A percentile compares a stretch with the other conserved stretches of the same genome.
Evolutionary conservation across 2,329 filamentous ascomycete genomes (phyloP).

Genomic region (Colletotrichum lini): DNA sequence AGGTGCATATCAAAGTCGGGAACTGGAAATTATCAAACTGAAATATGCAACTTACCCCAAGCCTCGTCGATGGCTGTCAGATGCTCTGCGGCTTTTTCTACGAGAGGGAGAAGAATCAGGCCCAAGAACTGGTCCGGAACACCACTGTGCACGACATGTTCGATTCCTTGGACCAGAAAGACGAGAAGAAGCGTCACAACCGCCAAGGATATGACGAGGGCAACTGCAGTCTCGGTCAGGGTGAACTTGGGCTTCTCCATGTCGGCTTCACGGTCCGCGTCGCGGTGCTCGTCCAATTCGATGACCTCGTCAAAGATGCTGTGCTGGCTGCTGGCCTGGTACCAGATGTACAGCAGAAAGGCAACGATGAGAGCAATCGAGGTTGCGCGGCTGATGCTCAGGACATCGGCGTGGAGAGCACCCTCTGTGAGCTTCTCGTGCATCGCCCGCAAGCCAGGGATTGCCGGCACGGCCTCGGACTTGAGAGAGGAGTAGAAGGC

Average conservation of each 20-base stretch:
- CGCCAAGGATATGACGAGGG: constrained; percentile 68
- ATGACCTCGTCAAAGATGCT: constrained; percentile 73
- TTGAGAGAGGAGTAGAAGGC: constrained; percentile 55
- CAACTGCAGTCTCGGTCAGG: constrained; percentile 74
- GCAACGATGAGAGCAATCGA: constrained; percentile 73
- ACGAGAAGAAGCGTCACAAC: constrained; percentile 76
- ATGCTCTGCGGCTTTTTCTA: constrained; percentile 81
- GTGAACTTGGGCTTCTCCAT: constrained; percentile 74
- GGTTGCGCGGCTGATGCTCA: constrained; percentile 74
- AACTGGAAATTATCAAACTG: neutral
- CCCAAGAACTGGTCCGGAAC: constrained; percentile 56
- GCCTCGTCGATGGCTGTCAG: constrained; percentile 80
- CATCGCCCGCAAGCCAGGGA: constrained; percentile 42
- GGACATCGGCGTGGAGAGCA: constrained; percentile 61
- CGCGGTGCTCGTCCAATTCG: constrained; percentile 62
- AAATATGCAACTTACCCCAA: constrained; percentile 57
- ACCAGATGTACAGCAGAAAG: constrained; percentile 70
- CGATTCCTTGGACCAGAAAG: constrained; percentile 77
- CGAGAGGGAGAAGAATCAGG: constrained; percentile 76
- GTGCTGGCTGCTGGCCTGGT: constrained; percentile 76
- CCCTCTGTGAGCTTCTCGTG: constrained; percentile 50
- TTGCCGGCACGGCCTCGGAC: constrained; percentile 45
- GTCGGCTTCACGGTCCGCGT: constrained; percentile 71
- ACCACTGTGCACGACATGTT: constrained; percentile 58
- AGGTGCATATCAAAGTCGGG: too few relatives aligned